Percentiles rank a stretch among this genome's conserved stretches.
phyloP scores from a whole-genome alignment of 805 yeast genomes.

The Myxozyma nipponensis region DNA sequence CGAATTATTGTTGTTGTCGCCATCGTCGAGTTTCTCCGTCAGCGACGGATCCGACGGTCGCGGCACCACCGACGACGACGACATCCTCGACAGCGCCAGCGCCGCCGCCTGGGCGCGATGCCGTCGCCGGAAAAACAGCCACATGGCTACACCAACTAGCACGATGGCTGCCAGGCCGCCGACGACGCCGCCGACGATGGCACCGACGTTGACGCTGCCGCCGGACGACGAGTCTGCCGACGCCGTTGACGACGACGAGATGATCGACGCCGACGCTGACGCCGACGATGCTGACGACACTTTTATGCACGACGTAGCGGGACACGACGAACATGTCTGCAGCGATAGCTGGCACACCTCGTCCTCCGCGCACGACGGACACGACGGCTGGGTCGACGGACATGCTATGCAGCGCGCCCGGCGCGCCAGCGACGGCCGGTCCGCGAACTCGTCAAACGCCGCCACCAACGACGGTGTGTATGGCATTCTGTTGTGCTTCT shows the following conservation, averaged over 20 bases:
- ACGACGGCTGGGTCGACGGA: conserved; percentile 39
- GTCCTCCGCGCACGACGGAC: conserved; percentile 53
- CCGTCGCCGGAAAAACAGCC: conserved; percentile 34
- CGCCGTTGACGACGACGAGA: conserved; percentile 11
- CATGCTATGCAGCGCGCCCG: conserved; percentile 35
- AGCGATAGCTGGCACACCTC: conserved; percentile 55
- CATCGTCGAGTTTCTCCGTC: not conserved
- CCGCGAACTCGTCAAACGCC: not conserved
- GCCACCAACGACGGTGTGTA: not conserved
- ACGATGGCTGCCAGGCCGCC: conserved; percentile 54
- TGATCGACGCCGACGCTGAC: conserved; percentile 3
- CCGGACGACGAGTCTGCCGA: conserved; percentile 9
- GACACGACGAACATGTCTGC: conserved; percentile 57
- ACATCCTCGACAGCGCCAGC: not conserved
- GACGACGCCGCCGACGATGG: conserved; percentile 68
- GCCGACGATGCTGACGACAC: conserved; percentile 11
- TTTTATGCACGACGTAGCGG: conserved; percentile 50
- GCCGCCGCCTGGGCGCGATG: conserved; percentile 30
- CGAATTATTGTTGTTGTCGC: not conserved
- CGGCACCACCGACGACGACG: not conserved
- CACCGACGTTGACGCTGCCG: conserved; percentile 41
- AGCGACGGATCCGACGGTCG: not conserved
- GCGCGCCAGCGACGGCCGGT: conserved; percentile 3
- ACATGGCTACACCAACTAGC: conserved; percentile 37
- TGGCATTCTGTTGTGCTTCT: too few relatives aligned